Evolutionary conservation across 495 filamentous ascomycete species (phyloP).

Genomic region (Aspergillus affinis): DNA sequence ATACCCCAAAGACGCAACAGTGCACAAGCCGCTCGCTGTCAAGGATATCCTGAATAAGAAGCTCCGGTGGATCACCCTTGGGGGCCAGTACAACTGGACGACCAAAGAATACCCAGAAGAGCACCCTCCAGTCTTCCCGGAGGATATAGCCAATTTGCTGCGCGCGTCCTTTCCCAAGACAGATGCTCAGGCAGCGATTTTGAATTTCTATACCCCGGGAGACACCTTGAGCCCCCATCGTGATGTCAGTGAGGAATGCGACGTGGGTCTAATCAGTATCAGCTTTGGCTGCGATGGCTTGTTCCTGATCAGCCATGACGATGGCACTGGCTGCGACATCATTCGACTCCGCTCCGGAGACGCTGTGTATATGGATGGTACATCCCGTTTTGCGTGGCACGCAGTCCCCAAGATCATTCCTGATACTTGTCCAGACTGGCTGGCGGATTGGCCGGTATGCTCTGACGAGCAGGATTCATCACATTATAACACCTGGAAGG

Average conservation of each 20-base stretch:
- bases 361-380: constrained; percentile 76
- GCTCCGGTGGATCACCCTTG: constrained; percentile 89
- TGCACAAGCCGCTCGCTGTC: constrained; percentile 69
- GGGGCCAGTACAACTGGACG: constrained; percentile 95
- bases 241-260: constrained; percentile 80
- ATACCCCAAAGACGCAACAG: constrained; percentile 60
- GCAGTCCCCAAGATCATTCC: constrained; percentile 80
- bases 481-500: constrained; percentile 64
- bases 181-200: constrained; percentile 79
- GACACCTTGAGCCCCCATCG: constrained; percentile 87
- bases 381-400: constrained; percentile 87
- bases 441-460: constrained; percentile 72
- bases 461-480: constrained; percentile 25
- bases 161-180: constrained; percentile 67
- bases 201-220: constrained; percentile 85
- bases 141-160: constrained; percentile 65
- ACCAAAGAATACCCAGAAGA: constrained; percentile 70
- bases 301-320: constrained; percentile 55
- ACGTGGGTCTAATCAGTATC: constrained; percentile 74
- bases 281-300: constrained; percentile 87
- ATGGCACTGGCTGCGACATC: constrained; percentile 50
- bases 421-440: constrained; percentile 70
- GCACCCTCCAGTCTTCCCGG: constrained; percentile 69
- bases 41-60: constrained; percentile 68
- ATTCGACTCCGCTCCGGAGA: constrained; percentile 76